Evolutionary conservation across 148 eudicot species (phyloP), one percentile per base, ranked within the genome.

Genomic region (Drosera capensis): DNA sequence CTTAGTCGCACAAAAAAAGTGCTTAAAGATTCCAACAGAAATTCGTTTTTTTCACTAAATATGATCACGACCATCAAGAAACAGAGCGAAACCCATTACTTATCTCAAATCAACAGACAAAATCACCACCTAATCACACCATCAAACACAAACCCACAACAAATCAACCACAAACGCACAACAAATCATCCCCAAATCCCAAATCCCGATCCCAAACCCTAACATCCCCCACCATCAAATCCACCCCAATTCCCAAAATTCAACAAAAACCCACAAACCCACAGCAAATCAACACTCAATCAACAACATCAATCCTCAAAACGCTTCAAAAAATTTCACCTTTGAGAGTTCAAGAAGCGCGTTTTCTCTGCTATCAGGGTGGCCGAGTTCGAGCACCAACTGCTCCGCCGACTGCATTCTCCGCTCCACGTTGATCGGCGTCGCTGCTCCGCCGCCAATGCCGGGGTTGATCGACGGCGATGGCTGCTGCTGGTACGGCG

Each of bases 311-410:
- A 28, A 3, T 28, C 31, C 31, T 9, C 31, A 3, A 28, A 9
- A 28, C 31, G 4, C 31, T 28, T 28, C 9, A 4, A 8, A 62
- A 8, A 57, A 14, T 2, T 9, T 30, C 37, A 71, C 95, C 95
- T 86, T 86, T 14, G 95, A 78, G 23, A 86, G 83, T 45, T 86
- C 86, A 13, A 78, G 80, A 41, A 86, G 95, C 2, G 86, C 92
- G 48, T 86, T 78, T 55, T 80, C 86, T 20, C 95, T 63, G 41
- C 81, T 80, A 34, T 86, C 92, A 5, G 86, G 92, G 23, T 71
- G 68, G 53, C 84, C 66, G 29, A 86, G 80, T 54, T 86, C 95
- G 24, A 81, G 81, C 1, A 86, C 86, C 20, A 81, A 59, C 56
- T 66, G 67, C 63, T 85, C 92, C 3, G 78, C 90, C n/a, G 77